These are phyloP conservation scores for Potentilla sterilis DNA, from an alignment of 306 rosid genomes.

Conservation along the genomic window DNA sequence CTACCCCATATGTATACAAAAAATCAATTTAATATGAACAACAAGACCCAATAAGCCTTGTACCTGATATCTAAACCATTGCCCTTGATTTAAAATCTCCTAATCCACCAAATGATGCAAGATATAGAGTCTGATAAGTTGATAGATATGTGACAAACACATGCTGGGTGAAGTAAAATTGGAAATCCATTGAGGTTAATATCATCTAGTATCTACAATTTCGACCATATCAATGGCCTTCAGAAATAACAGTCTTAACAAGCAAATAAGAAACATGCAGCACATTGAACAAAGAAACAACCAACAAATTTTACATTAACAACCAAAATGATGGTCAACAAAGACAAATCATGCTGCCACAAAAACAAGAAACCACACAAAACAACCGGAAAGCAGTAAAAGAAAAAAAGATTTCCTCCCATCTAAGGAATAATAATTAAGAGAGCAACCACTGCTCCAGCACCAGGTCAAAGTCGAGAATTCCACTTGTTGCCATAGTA, in stretches of 20 bases:
- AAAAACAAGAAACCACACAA: neutral
- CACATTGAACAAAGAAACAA: neutral
- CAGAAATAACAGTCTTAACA: neutral
- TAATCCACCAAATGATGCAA: neutral
- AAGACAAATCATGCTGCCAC: neutral
- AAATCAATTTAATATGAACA: neutral
- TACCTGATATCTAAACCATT: neutral
- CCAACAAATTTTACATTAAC: neutral
- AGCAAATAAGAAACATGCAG: neutral
- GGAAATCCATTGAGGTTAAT: neutral
- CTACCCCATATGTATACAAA: neutral
- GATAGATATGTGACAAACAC: neutral
- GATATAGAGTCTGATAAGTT: neutral
- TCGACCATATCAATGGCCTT: neutral
- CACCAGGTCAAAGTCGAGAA: neutral
- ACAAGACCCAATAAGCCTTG: neutral
- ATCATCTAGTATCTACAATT: neutral
- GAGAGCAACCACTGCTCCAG: neutral
- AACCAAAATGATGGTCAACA: neutral
- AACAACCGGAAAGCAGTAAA: too few species aligned
- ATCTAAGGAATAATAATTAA: neutral
- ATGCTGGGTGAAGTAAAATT: neutral
- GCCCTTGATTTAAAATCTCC: too few species aligned
- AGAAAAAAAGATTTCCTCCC: neutral
- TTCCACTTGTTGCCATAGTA: too few species aligned